Conservation (phyloP, 2,329 filamentous ascomycete genomes). For the Trichoderma koningiopsis region DNA sequence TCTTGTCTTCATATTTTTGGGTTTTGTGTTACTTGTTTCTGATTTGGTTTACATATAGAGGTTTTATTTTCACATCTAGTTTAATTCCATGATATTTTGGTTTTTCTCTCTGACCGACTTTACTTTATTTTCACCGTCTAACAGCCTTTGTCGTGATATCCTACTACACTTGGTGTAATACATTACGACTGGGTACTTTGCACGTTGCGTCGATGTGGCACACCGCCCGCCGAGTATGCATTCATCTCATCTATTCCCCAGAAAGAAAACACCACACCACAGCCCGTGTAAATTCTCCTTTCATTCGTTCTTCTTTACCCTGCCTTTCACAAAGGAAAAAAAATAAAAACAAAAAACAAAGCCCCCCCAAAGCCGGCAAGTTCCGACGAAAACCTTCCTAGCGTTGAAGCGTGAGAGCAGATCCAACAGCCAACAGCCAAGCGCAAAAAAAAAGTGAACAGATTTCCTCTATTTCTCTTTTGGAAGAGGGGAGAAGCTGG, state of each 20-base stretch:
- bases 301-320: background rate
- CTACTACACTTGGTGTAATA: background rate
- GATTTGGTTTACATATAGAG: background rate
- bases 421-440: conserved; percentile 17
- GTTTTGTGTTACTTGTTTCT: background rate
- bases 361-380: conserved; percentile 15
- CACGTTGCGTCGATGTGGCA: background rate
- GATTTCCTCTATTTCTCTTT: background rate
- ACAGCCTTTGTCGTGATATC: background rate
- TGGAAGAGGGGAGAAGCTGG: background rate
- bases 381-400: conserved; percentile 21
- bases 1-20: background rate
- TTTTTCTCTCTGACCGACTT: background rate
- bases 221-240: background rate
- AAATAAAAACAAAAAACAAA: background rate
- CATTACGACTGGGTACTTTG: background rate
- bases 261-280: background rate
- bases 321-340: background rate
- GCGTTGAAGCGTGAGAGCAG: background rate
- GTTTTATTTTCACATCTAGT: background rate
- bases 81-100: background rate
- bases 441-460: background rate
- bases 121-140: background rate
- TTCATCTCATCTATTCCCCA: background rate
- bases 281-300: background rate